Evolutionary conservation across 2,329 filamentous ascomycete species (phyloP), one percentile per base, ranked within the genome.

Genomic region (Madurella fahalii): DNA sequence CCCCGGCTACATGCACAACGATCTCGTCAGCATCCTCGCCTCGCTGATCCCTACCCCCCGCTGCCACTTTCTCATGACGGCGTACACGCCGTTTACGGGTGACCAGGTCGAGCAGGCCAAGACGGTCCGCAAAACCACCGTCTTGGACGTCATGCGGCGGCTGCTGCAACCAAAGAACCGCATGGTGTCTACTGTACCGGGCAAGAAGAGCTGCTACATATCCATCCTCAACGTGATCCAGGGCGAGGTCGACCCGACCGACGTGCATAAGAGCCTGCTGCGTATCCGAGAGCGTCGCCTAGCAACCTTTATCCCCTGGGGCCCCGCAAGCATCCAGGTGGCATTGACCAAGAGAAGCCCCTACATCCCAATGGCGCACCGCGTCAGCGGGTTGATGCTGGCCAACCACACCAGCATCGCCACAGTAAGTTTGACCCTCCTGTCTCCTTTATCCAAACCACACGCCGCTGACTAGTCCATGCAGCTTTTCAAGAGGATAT

Each of bases 1-100:
- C 70, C 94, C 94, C 1, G 94, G 94, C 40, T 99, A 99, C 74
- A 99, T 99, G 94, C 94, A 99, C 78, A 99, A 99, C 72, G 94
- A 99, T 69, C 86, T 99, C 15, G 92, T 96, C 67, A 94, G 93
- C 72, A 97, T 99, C 65, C 82, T 99, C 54, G 94, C 95, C 20
- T 95, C 91, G 17, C 81, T 99, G 41, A 97, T 99, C 58, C 94
- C 94, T 1, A 99, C 93, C 0, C 95, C 94, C 9, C 86, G 94
- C 64, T 96, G 92, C 69, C 95, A 99, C 75, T 99, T 99, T 81
- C 80, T 99, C 56, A 95, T 96, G 85, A 99, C 94, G 5, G 90
- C 93, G 42, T 99, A 99, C 76, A 99, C 94, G 0, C 94, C 94
- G 5, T 99, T 99, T 68, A 97, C 94, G 0, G 90, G 91, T 57